These are phyloP conservation scores for Rickenella mellea DNA, from an alignment of 768 basidiomycete genomes.

Conservation along the genomic window DNA sequence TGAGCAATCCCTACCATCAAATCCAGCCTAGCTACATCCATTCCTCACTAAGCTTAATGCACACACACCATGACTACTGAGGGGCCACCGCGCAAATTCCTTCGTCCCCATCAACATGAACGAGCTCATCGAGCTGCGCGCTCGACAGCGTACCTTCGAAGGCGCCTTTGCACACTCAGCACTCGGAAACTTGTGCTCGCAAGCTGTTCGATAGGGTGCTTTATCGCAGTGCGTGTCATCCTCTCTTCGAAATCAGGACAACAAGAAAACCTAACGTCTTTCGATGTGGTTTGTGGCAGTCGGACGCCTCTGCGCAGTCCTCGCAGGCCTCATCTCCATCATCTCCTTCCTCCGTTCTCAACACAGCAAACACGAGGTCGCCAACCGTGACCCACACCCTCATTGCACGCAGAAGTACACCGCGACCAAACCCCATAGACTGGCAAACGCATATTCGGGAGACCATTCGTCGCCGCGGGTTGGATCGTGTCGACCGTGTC, in stretches of 20 bases:
- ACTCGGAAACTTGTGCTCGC: slow-evolving; percentile 62
- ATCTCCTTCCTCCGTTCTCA: slow-evolving; percentile 50
- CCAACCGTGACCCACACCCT: slow-evolving; percentile 47
- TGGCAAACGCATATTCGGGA: slow-evolving; percentile 53
- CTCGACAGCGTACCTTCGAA: slow-evolving; percentile 74
- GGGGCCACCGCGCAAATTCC: slow-evolving; percentile 39
- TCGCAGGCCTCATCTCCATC: slow-evolving; percentile 51
- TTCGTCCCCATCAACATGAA: slow-evolving; percentile 43
- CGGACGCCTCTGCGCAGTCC: slow-evolving; percentile 19
- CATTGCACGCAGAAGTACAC: slow-evolving; percentile 13
- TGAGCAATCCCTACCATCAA: too few species aligned
- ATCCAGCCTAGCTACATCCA: too few species aligned
- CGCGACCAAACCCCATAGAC: slow-evolving; percentile 17
- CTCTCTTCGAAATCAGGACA: too few species aligned
- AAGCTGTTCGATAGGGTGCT: slow-evolving; percentile 71
- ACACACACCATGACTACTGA: too few species aligned
- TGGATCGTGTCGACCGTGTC: slow-evolving; percentile 34
- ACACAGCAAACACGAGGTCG: slow-evolving; percentile 70
- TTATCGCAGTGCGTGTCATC: slow-evolving; percentile 69
- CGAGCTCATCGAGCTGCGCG: slow-evolving; percentile 67
- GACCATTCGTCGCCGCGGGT: slow-evolving; percentile 74
- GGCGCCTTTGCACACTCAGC: slow-evolving; percentile 76
- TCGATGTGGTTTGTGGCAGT: too few species aligned
- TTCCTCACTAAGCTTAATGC: too few species aligned
- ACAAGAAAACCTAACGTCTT: too few species aligned